Evolutionary conservation across 2,329 filamentous ascomycete species (phyloP), one percentile per base, ranked within the genome.

Genomic region (Cladophialophora yegresii): DNA sequence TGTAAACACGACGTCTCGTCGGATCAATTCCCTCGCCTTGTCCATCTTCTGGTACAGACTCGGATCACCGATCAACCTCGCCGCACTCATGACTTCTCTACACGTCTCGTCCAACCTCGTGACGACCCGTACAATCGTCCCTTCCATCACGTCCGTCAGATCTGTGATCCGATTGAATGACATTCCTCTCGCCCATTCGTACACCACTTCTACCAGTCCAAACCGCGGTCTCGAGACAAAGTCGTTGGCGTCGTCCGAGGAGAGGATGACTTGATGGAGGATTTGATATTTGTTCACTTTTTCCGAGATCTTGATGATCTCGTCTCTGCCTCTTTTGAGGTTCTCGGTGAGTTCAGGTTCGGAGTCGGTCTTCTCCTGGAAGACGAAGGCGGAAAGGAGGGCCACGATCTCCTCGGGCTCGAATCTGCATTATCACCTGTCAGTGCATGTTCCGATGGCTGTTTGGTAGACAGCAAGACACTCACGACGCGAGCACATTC

Each of bases 111-210:
- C 95, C 63, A 99, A 81, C 28, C 95, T 82, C 49, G 92, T 96
- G 71, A 99, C 98, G 1, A 95, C 93, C 58, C 95, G 83, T 54
- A 99, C 95, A 78, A 99, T 98, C 0, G 95, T 98, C 1, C 95
- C 95, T 77, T 99, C 95, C 72, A 98, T 87, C 63, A 99, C 93
- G 76, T 98, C 93, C 7, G 95, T 99, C 74, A 99, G 80, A 70
- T 93, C 90, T 0, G 93, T 98, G 71, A 99, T 99, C 69, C 95
- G 93, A 78, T 96, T 96, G 83, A 99, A 99, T 58, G 91, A 93
- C 92, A 98, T 98, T 28, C 95, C 95, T 56, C 92, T 84, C 9
- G 95, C 95, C 95, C 95, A 99, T 77, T 99, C 95, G 75, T 98
- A 97, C 36, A 99, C 96, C 0, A 99, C 95, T 77, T 99, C 95